Base-by-base conservation (phyloP, 305 asterid genomes). In the Andrographis paniculata region DNA sequence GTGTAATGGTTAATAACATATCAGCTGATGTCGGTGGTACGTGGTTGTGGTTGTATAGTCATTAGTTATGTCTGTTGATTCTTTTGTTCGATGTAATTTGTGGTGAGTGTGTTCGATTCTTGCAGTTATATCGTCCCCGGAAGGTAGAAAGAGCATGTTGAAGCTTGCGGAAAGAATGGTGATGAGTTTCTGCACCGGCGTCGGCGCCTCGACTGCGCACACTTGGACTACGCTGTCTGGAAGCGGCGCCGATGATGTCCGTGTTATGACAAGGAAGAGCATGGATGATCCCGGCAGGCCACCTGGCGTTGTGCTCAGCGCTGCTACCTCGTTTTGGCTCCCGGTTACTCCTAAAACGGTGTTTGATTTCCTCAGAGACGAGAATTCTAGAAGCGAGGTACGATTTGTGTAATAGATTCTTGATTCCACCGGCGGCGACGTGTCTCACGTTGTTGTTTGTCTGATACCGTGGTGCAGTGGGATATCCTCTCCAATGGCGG, bases 11-110 rank as follows among this genome's bases (percentile, higher is more conserved):
- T 17, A 84, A 92, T 42, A 84, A 88, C 56, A 79, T 84, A 43
- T 95, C 95, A 12, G 53, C 77, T 61, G 92, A 88, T 66, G 79
- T 93, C 27, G 68, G 50, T 48, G 95, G 95, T 87, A 73, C 59
- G 13, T n/a, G n/a, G n/a, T n/a, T 4, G 38, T 33, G 4, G 4
- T 16, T 1, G 4, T 12, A 12, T 33, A 9, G 8, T 33, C 38
- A 33, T 6, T n/a, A 33, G 0, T 2, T 6, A 11, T 13, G 2
- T 33, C 9, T 13, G 30, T 13, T 33, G 14, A 33, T n/a, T n/a
- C n/a, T n/a, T n/a, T n/a, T n/a, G n/a, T n/a, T n/a, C n/a, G n/a
- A n/a, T n/a, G n/a, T n/a, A n/a, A n/a, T n/a, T n/a, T n/a, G n/a
- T n/a, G 12, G 38, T 33, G 11, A 7, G 38, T 33, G 38, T 2